These are phyloP conservation scores for Colletotrichum eleusines DNA, from an alignment of 2,329 filamentous ascomycete species.

Conservation along the genomic window DNA sequence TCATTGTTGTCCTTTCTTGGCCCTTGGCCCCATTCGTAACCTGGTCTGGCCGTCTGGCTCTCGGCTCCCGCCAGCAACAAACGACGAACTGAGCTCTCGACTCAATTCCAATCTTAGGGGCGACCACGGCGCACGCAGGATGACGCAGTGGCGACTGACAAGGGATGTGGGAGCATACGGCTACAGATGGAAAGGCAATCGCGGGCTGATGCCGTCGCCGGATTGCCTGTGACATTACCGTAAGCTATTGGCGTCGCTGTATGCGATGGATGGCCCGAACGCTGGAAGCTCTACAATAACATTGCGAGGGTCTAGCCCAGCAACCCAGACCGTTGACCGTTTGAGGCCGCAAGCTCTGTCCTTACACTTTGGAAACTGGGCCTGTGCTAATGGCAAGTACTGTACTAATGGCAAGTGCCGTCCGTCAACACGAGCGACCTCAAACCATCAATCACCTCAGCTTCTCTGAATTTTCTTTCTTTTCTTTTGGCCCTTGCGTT, in stretches of 20 bases:
- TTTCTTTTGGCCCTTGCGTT: conserved; percentile 20
- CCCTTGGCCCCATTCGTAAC: conserved; percentile 14
- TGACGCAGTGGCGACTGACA: background rate
- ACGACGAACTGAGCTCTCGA: conserved; percentile 17
- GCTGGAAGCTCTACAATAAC: background rate
- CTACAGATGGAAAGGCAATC: conserved; percentile 34
- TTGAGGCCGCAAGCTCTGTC: conserved; percentile 37
- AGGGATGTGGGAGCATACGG: background rate
- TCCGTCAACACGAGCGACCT: conserved; percentile 10
- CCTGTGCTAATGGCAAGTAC: too few relatives aligned
- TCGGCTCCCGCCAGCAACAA: background rate
- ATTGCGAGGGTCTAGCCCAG: background rate
- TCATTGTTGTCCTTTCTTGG: conserved; percentile 16
- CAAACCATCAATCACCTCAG: conserved; percentile 3
- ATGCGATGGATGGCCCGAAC: conserved; percentile 18
- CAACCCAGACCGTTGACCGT: conserved; percentile 32
- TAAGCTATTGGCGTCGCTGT: conserved; percentile 15
- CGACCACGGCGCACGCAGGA: background rate
- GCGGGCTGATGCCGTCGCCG: conserved; percentile 18
- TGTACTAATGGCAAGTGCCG: too few relatives aligned
- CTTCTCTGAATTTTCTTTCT: background rate
- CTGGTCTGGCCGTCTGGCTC: conserved; percentile 6
- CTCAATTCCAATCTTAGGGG: conserved; percentile 20
- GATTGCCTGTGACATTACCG: conserved; percentile 3
- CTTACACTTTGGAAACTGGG: conserved; percentile 30